Conservation (phyloP, 169 alveolate species). For the Plasmodium fragile region DNA sequence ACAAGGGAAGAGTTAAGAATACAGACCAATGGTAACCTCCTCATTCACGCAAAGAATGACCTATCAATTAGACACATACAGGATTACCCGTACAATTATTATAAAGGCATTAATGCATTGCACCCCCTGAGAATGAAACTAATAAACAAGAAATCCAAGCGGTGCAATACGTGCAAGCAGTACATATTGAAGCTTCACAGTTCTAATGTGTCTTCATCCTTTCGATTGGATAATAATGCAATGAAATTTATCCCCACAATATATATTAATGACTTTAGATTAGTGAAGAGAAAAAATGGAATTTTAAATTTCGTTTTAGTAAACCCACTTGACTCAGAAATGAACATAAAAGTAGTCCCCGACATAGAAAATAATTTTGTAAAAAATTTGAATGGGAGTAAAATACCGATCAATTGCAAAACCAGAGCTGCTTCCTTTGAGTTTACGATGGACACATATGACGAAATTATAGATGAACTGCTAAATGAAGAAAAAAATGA, state of each 20-base stretch:
- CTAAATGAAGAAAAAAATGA: slow-evolving; percentile 13
- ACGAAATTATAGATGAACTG: slow-evolving; percentile 58
- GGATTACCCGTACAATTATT: slow-evolving; percentile 58
- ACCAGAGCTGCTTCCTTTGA: slow-evolving; percentile 21
- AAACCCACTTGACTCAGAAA: slow-evolving; percentile 57
- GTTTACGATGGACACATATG: slow-evolving; percentile 40
- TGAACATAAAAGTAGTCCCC: slow-evolving; percentile 64
- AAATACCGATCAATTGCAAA: slow-evolving; percentile 30
- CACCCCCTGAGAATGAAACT: slow-evolving; percentile 36
- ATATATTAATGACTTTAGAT: slow-evolving; percentile 54
- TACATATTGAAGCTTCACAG: slow-evolving; percentile 50
- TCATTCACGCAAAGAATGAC: slow-evolving; percentile 18
- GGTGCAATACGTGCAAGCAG: slow-evolving; percentile 44
- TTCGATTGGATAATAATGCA: slow-evolving; percentile 47
- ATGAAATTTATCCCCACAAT: slow-evolving; percentile 52
- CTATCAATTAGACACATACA: slow-evolving; percentile 33
- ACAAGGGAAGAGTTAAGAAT: neutral
- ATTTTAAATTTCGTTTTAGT: slow-evolving; percentile 50
- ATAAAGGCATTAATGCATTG: slow-evolving; percentile 27
- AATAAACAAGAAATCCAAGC: slow-evolving; percentile 34
- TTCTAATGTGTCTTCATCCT: slow-evolving; percentile 19
- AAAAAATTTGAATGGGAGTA: slow-evolving; percentile 13
- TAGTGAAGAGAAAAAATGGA: slow-evolving; percentile 56
- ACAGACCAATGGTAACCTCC: neutral
- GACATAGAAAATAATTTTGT: slow-evolving; percentile 42